A percentile compares a stretch with the other conserved stretches of the same genome.
phyloP scores from a whole-genome alignment of 1,284 basidiomycete species.

The Irpex sp. region DNA sequence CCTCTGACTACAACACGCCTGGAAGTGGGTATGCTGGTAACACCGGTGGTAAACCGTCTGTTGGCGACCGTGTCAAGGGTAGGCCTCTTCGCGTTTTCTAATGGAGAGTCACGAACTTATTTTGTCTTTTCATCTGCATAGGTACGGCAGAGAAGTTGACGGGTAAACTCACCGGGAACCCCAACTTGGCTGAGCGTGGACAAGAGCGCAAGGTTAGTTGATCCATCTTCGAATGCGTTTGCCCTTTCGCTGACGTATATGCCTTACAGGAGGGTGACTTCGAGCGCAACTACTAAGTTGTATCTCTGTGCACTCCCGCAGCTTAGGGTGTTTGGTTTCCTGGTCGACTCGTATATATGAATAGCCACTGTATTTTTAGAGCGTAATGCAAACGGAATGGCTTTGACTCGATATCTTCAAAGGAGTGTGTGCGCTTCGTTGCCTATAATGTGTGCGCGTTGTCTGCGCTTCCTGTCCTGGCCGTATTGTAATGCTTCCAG shows the following conservation, averaged over 20 bases:
- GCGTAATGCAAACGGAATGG: background rate
- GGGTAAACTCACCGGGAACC: constrained; percentile 20
- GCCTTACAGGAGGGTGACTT: constrained; percentile 8
- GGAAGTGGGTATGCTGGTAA: constrained; percentile 8
- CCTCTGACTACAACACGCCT: constrained; percentile 16
- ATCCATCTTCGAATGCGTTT: background rate
- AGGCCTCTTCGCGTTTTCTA: background rate
- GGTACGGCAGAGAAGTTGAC: constrained; percentile 24
- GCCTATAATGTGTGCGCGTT: no score
- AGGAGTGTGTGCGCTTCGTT: no score
- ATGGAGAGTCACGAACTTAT: background rate
- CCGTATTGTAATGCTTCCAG: no score
- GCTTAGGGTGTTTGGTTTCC: background rate
- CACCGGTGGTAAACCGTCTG: constrained; percentile 15
- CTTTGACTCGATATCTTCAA: no score
- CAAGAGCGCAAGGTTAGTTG: constrained; percentile 20
- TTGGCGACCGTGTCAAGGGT: constrained; percentile 23
- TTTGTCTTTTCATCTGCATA: background rate
- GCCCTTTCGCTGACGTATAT: background rate
- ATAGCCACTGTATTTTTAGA: background rate
- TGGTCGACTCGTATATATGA: background rate
- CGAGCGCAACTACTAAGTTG: constrained; percentile 3
- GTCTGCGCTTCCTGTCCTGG: no score
- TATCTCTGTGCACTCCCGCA: no score
- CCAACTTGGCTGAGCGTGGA: constrained; percentile 18